Conservation (phyloP, 169 alveolate species). For the Amoebophrya sp. region DNA sequence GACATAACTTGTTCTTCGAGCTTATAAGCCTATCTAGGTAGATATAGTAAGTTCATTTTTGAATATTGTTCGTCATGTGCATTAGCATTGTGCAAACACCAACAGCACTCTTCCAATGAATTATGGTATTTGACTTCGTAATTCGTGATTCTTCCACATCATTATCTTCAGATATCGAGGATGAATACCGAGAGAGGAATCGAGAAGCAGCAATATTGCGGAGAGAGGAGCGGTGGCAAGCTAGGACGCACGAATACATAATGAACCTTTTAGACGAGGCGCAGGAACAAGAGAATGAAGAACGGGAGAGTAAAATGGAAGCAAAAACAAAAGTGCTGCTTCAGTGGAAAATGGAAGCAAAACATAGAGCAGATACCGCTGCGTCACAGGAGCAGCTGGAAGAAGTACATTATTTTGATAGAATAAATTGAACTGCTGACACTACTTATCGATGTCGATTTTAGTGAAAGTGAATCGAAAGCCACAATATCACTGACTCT, state of each 20-base stretch:
- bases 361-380: background rate
- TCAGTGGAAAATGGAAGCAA: background rate
- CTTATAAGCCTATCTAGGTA: too few species aligned
- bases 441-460: too few species aligned
- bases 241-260: background rate
- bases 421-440: too few species aligned
- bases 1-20: too few species aligned
- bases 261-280: background rate
- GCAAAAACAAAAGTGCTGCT: constrained; percentile 1
- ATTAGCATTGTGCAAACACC: too few species aligned
- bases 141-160: too few species aligned
- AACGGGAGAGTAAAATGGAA: background rate
- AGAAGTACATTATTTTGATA: background rate
- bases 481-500: too few species aligned
- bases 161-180: background rate
- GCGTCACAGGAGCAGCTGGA: constrained; percentile 15
- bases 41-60: too few species aligned
- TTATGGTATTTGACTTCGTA: too few species aligned
- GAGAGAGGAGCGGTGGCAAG: background rate
- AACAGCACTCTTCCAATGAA: too few species aligned
- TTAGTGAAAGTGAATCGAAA: too few species aligned
- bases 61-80: too few species aligned
- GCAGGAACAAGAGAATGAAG: background rate
- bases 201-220: background rate
- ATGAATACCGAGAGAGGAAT: background rate